Percentiles rank a stretch among this genome's conserved stretches.
phyloP scores from a whole-genome alignment of 2,329 filamentous ascomycete genomes.

The Colletotrichum abscissum region DNA sequence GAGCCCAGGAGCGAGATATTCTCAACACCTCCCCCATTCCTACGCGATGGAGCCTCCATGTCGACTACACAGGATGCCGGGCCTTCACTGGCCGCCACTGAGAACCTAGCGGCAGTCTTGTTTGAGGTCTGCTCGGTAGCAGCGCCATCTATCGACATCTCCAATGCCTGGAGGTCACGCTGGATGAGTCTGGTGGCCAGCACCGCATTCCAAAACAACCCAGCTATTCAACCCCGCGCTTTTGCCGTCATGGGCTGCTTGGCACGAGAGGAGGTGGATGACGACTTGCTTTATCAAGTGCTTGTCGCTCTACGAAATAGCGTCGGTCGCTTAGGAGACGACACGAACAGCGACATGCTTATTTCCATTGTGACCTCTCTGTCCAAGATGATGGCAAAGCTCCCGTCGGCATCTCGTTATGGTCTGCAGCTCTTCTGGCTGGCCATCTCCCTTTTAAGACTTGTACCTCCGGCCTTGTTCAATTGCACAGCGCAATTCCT shows the following conservation, averaged over 20 bases:
- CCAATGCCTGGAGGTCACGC: constrained; percentile 76
- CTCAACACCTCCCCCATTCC: constrained; percentile 56
- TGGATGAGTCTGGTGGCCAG: constrained; percentile 81
- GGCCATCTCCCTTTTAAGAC: constrained; percentile 72
- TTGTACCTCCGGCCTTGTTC: constrained; percentile 72
- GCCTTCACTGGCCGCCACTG: constrained; percentile 65
- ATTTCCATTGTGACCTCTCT: constrained; percentile 74
- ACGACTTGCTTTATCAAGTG: constrained; percentile 78
- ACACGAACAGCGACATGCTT: constrained; percentile 74
- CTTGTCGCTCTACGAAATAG: constrained; percentile 75
- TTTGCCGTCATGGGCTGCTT: constrained; percentile 79
- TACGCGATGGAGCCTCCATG: constrained; percentile 65
- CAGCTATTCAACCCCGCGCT: constrained; percentile 75
- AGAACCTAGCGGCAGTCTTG: constrained; percentile 70
- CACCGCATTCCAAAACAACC: constrained; percentile 79
- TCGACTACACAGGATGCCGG: constrained; percentile 65
- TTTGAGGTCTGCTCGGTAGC: constrained; percentile 74
- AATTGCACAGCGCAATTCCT: constrained; percentile 74
- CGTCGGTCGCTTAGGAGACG: constrained; percentile 72
- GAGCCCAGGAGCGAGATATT: constrained; percentile 71
- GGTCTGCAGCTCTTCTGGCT: constrained; percentile 78
- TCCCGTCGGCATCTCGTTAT: constrained; percentile 74
- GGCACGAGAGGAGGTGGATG: constrained; percentile 77
- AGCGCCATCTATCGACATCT: constrained; percentile 72
- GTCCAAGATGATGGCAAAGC: constrained; percentile 78